Percentiles rank a stretch among this genome's conserved stretches.
Evolutionary conservation across 1,284 basidiomycete species (phyloP).

Genomic region (Fomes fomentarius): DNA sequence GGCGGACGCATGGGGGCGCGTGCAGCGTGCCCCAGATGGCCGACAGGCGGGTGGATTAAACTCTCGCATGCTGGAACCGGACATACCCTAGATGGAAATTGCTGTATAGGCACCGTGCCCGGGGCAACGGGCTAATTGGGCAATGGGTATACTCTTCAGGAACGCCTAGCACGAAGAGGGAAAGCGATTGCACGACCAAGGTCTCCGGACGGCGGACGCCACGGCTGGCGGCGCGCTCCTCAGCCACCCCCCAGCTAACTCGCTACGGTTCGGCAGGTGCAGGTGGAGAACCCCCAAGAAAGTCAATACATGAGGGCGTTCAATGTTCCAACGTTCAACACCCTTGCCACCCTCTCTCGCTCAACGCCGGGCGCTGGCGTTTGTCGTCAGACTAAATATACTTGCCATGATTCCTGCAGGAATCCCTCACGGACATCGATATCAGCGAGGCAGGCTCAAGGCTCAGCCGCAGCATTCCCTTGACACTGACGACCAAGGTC

Average conservation of each 20-base stretch:
- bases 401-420: background rate
- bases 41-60: conserved; percentile 13
- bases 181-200: background rate
- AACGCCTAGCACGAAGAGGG: conserved; percentile 10
- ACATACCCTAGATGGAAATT: conserved; percentile 10
- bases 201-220: background rate
- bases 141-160: conserved; percentile 3
- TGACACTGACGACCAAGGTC: conserved; percentile 1
- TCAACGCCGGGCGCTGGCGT: background rate
- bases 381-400: conserved; percentile 3
- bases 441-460: background rate
- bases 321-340: background rate
- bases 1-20: background rate
- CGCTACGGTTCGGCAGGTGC: background rate
- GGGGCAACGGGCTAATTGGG: background rate
- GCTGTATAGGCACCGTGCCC: conserved; percentile 10
- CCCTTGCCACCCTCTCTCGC: background rate
- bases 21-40: conserved; percentile 11
- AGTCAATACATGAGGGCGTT: background rate
- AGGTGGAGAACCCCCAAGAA: background rate
- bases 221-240: background rate
- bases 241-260: background rate
- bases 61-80: conserved; percentile 6
- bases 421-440: too few species aligned
- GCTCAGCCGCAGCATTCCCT: background rate